phyloP scores from a whole-genome alignment of 768 basidiomycete genomes.

The Hygrocybe coccinea region DNA sequence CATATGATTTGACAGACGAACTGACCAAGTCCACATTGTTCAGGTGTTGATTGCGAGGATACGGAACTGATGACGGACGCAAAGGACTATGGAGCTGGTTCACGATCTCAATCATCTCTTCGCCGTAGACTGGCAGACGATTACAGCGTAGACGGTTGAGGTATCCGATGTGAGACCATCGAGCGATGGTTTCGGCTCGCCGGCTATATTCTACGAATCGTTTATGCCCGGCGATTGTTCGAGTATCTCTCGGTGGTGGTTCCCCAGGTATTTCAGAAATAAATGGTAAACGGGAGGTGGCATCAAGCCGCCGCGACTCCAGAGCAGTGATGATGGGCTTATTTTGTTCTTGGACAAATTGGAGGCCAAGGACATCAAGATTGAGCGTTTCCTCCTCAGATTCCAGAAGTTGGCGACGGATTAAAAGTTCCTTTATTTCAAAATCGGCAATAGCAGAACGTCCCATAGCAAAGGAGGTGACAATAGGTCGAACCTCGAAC shows the following conservation, averaged over 20 bases:
- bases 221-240: slow-evolving; percentile 70
- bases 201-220: slow-evolving; percentile 47
- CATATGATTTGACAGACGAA: slow-evolving; percentile 58
- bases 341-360: slow-evolving; percentile 54
- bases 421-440: slow-evolving; percentile 82
- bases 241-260: slow-evolving; percentile 67
- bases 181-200: slow-evolving; percentile 47
- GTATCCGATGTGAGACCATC: slow-evolving; percentile 68
- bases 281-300: slow-evolving; percentile 49
- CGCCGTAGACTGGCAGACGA: slow-evolving; percentile 40
- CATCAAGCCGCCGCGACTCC: slow-evolving; percentile 55
- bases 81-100: slow-evolving; percentile 42
- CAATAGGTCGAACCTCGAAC: slow-evolving; percentile 83
- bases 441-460: slow-evolving; percentile 74
- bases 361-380: slow-evolving; percentile 60
- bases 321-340: slow-evolving; percentile 48
- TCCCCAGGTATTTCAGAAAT: slow-evolving; percentile 52
- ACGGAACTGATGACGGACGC: slow-evolving; percentile 45
- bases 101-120: slow-evolving; percentile 42
- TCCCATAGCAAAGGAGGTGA: slow-evolving; percentile 68
- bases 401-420: slow-evolving; percentile 67
- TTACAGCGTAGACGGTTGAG: slow-evolving; percentile 71
- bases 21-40: slow-evolving; percentile 42
- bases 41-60: slow-evolving; percentile 36
- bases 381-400: slow-evolving; percentile 50